Percentiles rank a stretch among this genome's conserved stretches.
Conservation (phyloP, 1,284 basidiomycete species). For the Sporisorium sorghi region DNA sequence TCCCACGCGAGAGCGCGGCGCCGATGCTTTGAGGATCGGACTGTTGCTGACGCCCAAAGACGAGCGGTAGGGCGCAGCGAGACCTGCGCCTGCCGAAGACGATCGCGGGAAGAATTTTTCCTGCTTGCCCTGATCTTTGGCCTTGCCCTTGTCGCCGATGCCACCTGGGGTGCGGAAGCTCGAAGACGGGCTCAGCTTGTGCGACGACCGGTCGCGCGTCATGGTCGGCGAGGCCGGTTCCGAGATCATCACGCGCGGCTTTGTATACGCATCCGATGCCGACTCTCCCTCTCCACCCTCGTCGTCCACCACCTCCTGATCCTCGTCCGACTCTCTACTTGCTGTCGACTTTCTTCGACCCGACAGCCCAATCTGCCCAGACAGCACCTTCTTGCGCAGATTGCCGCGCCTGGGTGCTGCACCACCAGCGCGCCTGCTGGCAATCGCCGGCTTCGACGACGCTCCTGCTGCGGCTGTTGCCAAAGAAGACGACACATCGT, state of each 20-base stretch:
- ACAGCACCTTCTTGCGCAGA: conserved; percentile 47
- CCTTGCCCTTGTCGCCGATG: conserved; percentile 19
- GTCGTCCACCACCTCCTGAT: conserved; percentile 20
- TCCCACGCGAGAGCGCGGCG: conserved; percentile 11
- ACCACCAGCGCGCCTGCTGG: conserved; percentile 11
- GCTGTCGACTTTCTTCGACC: conserved; percentile 18
- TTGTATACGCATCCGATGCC: conserved; percentile 13
- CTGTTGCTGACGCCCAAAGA: conserved; percentile 17
- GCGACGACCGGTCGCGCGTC: conserved; percentile 14
- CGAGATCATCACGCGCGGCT: conserved; percentile 44
- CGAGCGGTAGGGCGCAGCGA: conserved; percentile 19
- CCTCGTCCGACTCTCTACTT: conserved; percentile 12
- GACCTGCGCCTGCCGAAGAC: conserved; percentile 44
- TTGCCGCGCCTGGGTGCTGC: conserved; percentile 22
- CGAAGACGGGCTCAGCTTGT: conserved; percentile 19
- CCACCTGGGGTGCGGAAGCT: conserved; percentile 23
- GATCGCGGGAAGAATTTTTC: conserved; percentile 51
- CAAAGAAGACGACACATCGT: neutral
- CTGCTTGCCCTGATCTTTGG: conserved; percentile 7
- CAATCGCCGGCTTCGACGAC: neutral
- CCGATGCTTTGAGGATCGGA: conserved; percentile 32
- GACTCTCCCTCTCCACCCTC: neutral
- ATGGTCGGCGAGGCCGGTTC: conserved; percentile 26
- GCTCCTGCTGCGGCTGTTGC: neutral
- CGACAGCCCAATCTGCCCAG: conserved; percentile 42